phyloP scores from a whole-genome alignment of 2,329 filamentous ascomycete genomes.

The Periglandula ipomoeae region DNA sequence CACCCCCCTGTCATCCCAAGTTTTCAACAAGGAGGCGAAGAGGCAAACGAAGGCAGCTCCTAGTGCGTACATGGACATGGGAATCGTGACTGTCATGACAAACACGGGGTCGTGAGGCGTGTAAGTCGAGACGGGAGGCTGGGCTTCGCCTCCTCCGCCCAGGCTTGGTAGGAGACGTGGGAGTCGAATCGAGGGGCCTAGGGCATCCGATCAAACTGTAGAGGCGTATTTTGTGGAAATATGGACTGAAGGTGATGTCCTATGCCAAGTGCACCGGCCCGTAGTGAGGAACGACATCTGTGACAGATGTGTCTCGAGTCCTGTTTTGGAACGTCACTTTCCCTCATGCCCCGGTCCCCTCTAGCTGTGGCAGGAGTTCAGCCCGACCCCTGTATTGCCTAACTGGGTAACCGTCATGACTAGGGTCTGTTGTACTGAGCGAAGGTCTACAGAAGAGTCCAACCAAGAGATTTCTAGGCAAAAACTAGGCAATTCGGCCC shows the following conservation, averaged over 20 bases:
- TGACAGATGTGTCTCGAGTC: conserved; percentile 28
- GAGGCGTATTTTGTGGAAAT: conserved; percentile 8
- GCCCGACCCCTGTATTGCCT: conserved; percentile 7
- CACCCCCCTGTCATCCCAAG: conserved; percentile 14
- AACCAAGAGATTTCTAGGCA: background rate
- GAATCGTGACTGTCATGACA: background rate
- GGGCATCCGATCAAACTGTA: conserved; percentile 11
- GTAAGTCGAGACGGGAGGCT: conserved; percentile 1
- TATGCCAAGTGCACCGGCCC: background rate
- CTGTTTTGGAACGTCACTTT: conserved; percentile 17
- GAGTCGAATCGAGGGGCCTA: conserved; percentile 9
- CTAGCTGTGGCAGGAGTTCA: conserved; percentile 1
- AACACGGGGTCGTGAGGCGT: background rate
- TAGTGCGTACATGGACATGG: background rate
- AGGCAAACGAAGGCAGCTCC: background rate
- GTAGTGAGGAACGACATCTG: conserved; percentile 13
- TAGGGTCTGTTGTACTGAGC: background rate
- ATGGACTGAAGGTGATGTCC: background rate
- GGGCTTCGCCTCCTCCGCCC: conserved; percentile 2
- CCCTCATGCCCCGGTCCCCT: background rate
- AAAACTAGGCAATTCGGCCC: too few species aligned
- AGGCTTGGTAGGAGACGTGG: background rate
- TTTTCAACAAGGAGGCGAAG: conserved; percentile 5
- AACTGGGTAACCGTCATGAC: conserved; percentile 7
- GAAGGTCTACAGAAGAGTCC: too few species aligned